Evolutionary conservation across 2,329 filamentous ascomycete genomes (phyloP).

Genomic region (Pyricularia sp.): DNA sequence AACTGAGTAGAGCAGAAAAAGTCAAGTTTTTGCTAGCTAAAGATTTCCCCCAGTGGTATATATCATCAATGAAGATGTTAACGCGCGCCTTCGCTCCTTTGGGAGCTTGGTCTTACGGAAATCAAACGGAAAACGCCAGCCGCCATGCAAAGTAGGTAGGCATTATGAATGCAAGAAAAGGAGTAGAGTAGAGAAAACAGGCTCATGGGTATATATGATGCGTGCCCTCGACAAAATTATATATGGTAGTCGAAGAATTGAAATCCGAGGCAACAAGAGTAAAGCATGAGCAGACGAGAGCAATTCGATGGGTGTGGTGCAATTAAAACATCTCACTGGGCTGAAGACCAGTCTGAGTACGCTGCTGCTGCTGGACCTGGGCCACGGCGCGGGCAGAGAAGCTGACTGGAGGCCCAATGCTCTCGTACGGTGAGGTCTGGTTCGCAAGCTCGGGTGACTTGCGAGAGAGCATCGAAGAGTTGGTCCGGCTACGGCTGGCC

Average conservation of each 20-base stretch:
- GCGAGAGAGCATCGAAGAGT: constrained; percentile 21
- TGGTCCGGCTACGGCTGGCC: constrained; percentile 45
- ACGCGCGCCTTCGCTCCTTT: neutral
- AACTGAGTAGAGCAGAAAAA: neutral
- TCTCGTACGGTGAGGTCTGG: constrained; percentile 29
- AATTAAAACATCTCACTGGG: constrained; percentile 45
- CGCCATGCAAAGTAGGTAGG: constrained; percentile 19
- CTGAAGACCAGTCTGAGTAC: constrained; percentile 36
- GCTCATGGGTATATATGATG: constrained; percentile 10
- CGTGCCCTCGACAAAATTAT: neutral
- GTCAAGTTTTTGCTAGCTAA: neutral
- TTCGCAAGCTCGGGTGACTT: constrained; percentile 25
- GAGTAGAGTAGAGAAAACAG: neutral
- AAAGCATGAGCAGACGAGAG: constrained; percentile 5
- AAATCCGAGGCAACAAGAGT: neutral
- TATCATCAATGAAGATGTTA: neutral
- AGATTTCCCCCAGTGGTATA: neutral
- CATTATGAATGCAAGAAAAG: neutral
- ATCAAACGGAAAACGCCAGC: constrained; percentile 21
- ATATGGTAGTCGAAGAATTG: neutral
- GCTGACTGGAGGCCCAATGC: constrained; percentile 22
- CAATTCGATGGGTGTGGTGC: neutral
- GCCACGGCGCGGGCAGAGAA: constrained; percentile 28
- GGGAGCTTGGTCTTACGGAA: neutral
- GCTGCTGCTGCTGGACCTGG: constrained; percentile 19